Percentiles rank a stretch among this genome's conserved stretches.
phyloP scores from a whole-genome alignment of 305 asterid genomes.

The Rubia peregrina region DNA sequence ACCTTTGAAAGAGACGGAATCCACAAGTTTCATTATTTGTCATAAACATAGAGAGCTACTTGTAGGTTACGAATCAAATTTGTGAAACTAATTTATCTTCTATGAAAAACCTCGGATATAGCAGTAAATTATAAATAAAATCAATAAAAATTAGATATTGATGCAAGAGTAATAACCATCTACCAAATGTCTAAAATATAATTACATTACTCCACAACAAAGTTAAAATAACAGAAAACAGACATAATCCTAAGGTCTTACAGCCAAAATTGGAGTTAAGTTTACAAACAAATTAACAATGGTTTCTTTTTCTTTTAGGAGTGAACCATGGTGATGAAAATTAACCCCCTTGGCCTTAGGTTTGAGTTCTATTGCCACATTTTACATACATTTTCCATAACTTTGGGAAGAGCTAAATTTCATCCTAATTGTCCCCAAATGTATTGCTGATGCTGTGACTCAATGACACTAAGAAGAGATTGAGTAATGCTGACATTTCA shows the following conservation, averaged over 20 bases:
- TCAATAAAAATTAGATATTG: neutral
- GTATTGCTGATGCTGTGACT: neutral
- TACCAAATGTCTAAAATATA: neutral
- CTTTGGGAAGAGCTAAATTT: neutral
- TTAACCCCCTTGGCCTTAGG: conserved; percentile 8
- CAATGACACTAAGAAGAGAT: conserved; percentile 8
- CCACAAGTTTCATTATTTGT: too few species aligned
- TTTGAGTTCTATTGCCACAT: conserved; percentile 1
- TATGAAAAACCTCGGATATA: too few species aligned
- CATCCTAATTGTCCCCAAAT: neutral
- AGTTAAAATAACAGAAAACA: neutral
- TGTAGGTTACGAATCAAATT: too few species aligned
- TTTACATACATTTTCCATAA: conserved; percentile 4
- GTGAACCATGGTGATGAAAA: neutral
- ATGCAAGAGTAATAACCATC: neutral
- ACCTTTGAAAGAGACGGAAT: too few species aligned
- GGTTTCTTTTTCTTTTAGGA: neutral
- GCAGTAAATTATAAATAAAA: too few species aligned
- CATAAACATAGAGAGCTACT: too few species aligned
- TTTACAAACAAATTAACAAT: neutral
- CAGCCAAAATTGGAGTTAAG: conserved; percentile 15
- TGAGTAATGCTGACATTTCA: neutral
- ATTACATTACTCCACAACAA: neutral
- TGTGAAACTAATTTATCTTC: too few species aligned
- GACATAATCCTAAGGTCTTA: neutral